A percentile compares a stretch with the other conserved stretches of the same genome.
Evolutionary conservation across 2,329 filamentous ascomycete species (phyloP).

Genomic region (Cercospora sp.): DNA sequence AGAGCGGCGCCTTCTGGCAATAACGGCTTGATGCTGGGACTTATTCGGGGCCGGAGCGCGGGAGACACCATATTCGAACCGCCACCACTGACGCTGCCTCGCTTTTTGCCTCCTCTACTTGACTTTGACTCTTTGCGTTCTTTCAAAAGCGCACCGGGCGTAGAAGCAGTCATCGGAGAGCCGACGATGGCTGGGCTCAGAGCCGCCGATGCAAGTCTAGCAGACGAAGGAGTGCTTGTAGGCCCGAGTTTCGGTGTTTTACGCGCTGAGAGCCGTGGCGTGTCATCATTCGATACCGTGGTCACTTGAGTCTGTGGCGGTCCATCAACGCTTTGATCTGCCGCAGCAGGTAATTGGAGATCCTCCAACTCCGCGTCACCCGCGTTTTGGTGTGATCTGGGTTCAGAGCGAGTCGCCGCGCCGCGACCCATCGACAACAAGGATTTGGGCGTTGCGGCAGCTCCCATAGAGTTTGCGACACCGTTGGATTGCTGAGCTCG

Average conservation of each 20-base stretch:
- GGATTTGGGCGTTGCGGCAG: conserved; percentile 39
- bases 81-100: conserved; percentile 57
- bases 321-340: conserved; percentile 42
- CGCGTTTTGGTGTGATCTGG: neutral
- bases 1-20: conserved; percentile 64
- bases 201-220: conserved; percentile 43
- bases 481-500: conserved; percentile 51
- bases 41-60: conserved; percentile 83
- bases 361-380: conserved; percentile 53
- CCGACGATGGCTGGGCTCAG: conserved; percentile 53
- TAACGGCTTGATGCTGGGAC: conserved; percentile 89
- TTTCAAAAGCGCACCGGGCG: conserved; percentile 34
- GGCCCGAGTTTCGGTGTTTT: conserved; percentile 66
- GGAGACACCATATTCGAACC: conserved; percentile 79
- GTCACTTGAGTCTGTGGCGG: conserved; percentile 51
- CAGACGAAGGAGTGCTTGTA: conserved; percentile 51
- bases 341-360: conserved; percentile 72
- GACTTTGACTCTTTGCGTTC: conserved; percentile 42
- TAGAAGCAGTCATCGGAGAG: conserved; percentile 52
- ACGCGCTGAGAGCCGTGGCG: conserved; percentile 62
- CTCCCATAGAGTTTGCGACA: conserved; percentile 13
- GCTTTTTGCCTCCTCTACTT: conserved; percentile 60
- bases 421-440: conserved; percentile 34
- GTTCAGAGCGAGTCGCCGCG: neutral
- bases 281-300: conserved; percentile 49